These are phyloP conservation scores for Fusarium tuaranense DNA, from an alignment of 2,329 filamentous ascomycete species.

Conservation along the genomic window DNA sequence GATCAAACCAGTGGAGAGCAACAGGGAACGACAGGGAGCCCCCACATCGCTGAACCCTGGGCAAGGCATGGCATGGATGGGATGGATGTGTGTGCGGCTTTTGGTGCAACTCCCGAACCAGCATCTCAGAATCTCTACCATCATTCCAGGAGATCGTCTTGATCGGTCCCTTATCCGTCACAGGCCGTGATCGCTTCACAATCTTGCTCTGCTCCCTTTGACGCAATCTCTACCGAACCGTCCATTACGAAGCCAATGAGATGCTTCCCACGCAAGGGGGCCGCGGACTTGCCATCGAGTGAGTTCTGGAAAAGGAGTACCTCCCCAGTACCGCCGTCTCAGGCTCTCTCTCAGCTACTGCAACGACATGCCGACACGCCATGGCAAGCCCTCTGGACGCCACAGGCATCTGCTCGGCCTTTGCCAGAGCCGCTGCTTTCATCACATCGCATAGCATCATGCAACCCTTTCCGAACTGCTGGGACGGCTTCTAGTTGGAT, in stretches of 20 bases:
- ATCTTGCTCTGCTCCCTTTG: conserved; percentile 7
- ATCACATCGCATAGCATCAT: conserved; percentile 19
- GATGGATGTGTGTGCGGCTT: neutral
- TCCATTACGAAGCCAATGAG: conserved; percentile 8
- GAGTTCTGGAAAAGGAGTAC: neutral
- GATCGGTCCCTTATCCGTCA: neutral
- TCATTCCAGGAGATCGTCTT: conserved; percentile 20
- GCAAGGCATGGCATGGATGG: neutral
- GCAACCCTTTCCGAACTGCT: conserved; percentile 25
- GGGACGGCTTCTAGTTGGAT: conserved; percentile 35
- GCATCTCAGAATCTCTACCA: conserved; percentile 9
- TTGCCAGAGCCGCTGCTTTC: conserved; percentile 16
- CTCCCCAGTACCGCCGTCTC: conserved; percentile 5
- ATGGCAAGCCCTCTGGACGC: conserved; percentile 25
- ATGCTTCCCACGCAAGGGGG: neutral
- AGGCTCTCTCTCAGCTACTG: conserved; percentile 14
- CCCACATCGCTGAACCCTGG: conserved; percentile 2
- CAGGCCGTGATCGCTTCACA: conserved; percentile 7
- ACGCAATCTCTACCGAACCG: neutral
- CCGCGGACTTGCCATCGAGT: neutral
- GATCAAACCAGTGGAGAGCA: conserved; percentile 6
- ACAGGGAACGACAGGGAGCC: neutral
- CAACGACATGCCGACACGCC: conserved; percentile 10
- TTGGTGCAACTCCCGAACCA: neutral
- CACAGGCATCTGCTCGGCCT: conserved; percentile 24